Percentiles rank a stretch among this genome's conserved stretches.
Evolutionary conservation across 306 rosid genomes (phyloP).

Genomic region (Vachellia pachyceras): DNA sequence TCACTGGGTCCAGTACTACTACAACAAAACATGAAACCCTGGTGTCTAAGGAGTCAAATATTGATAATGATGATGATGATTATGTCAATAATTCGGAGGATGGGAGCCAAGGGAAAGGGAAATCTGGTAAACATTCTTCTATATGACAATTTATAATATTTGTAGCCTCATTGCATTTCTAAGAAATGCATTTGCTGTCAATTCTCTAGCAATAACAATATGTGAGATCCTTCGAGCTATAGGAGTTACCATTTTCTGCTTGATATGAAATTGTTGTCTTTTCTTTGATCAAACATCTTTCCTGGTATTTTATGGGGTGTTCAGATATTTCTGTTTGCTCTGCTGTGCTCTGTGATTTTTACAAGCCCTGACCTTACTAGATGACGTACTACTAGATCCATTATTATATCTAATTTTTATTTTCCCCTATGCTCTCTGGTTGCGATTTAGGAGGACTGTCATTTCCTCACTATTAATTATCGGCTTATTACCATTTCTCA

Average conservation of each 20-base stretch:
- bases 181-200: constrained; percentile 12
- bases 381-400: neutral
- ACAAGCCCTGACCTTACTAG: neutral
- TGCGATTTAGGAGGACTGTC: neutral
- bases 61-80: constrained; percentile 19
- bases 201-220: constrained; percentile 12
- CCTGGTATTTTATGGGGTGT: neutral
- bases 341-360: constrained; percentile 13
- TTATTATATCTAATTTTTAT: neutral
- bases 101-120: constrained; percentile 46
- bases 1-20: constrained; percentile 45
- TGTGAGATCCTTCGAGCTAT: constrained; percentile 12
- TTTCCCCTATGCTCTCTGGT: neutral
- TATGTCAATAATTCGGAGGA: constrained; percentile 37
- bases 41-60: constrained; percentile 41
- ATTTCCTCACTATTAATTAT: neutral
- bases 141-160: constrained; percentile 37
- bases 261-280: neutral
- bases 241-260: constrained; percentile 6
- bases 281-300: neutral
- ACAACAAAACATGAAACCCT: constrained; percentile 40
- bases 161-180: neutral
- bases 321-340: neutral
- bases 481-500: neutral
- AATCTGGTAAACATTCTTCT: constrained; percentile 52